Conservation (phyloP, 2,329 filamentous ascomycete species). For the Exophiala xenobiotica region DNA sequence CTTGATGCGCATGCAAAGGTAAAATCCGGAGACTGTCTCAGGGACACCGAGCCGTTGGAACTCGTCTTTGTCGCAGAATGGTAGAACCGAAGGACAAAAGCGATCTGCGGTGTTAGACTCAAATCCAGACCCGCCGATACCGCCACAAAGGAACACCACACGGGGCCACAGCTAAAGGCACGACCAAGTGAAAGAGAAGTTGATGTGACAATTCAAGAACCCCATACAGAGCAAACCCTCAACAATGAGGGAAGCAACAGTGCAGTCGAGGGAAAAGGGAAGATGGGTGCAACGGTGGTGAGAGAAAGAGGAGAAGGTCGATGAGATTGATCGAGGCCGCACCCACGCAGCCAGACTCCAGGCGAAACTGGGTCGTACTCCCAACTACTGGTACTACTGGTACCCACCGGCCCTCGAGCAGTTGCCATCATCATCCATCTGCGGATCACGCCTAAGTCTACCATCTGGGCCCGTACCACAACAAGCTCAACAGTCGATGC, state of each 20-base stretch:
- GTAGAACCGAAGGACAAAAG: neutral
- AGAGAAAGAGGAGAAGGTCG: constrained; percentile 3
- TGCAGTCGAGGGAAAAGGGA: neutral
- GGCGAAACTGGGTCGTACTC: too few species aligned
- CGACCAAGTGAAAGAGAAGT: neutral
- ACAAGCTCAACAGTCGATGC: neutral
- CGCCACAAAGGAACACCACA: neutral
- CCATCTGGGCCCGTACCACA: neutral
- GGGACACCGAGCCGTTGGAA: neutral
- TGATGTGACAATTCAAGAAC: too few species aligned
- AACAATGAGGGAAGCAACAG: neutral
- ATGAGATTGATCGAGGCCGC: neutral
- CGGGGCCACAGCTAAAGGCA: neutral
- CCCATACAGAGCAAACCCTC: neutral
- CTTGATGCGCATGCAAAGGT: neutral
- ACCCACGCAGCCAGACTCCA: neutral
- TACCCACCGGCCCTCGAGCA: too few species aligned
- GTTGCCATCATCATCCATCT: neutral
- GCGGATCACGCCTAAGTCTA: neutral
- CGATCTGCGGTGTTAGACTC: neutral
- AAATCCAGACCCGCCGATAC: neutral
- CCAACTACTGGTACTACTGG: too few species aligned
- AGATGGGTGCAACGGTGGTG: neutral
- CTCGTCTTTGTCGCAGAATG: neutral
- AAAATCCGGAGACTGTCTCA: neutral